These are phyloP conservation scores for Emiliania huxleyi DNA, from an alignment of 78 protist species.

Conservation along the genomic window DNA sequence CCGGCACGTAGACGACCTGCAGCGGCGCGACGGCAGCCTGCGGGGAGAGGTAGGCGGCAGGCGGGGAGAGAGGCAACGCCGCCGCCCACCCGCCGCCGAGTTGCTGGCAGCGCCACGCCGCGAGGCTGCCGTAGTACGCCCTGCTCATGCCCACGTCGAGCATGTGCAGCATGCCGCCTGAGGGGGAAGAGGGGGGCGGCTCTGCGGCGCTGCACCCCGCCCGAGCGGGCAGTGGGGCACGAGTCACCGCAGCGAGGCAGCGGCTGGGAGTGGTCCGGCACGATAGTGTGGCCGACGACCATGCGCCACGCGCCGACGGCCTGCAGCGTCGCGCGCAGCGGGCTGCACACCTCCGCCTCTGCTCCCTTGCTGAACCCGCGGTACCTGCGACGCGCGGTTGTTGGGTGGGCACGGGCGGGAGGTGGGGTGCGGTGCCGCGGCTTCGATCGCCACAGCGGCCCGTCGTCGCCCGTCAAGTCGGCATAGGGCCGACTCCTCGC, in stretches of 20 bases:
- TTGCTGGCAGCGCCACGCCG: background rate
- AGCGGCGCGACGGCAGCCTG: no score
- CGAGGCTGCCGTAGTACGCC: background rate
- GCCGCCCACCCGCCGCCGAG: no score
- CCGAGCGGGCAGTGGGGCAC: no score
- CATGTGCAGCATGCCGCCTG: background rate
- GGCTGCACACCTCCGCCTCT: background rate
- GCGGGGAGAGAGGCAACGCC: no score
- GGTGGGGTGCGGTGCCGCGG: no score
- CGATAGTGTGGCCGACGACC: slow-evolving; percentile 44
- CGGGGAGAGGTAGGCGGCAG: no score
- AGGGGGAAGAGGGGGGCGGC: no score
- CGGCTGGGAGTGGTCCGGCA: background rate
- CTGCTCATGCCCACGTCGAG: background rate
- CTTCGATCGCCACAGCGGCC: no score
- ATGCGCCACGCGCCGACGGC: background rate
- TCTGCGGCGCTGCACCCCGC: no score
- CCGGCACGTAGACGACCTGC: no score
- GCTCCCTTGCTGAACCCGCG: background rate
- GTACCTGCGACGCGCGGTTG: no score
- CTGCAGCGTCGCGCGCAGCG: background rate
- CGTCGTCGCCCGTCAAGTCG: background rate
- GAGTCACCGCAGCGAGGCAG: background rate
- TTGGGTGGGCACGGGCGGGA: background rate
- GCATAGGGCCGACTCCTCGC: no score